Percentiles rank a stretch among this genome's conserved stretches.
These are phyloP conservation scores for Fusarium sterilihyphosum DNA, from an alignment of 2,329 filamentous ascomycete species.

Conservation along the genomic window DNA sequence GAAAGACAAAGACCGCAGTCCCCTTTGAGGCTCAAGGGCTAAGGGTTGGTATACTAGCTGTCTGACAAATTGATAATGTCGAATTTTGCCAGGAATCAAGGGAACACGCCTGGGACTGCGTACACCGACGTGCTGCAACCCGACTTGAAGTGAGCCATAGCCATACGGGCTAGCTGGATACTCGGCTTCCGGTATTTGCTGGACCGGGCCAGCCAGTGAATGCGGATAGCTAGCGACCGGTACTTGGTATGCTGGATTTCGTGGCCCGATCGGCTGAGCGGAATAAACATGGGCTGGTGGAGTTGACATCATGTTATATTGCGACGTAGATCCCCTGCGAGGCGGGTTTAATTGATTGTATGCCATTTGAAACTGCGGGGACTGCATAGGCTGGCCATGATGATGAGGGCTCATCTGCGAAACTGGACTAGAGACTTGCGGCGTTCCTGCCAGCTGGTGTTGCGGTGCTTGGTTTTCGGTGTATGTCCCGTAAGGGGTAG, in stretches of 20 bases:
- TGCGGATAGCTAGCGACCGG: not conserved
- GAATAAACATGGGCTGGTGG: slow-evolving; percentile 3
- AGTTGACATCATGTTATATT: not conserved
- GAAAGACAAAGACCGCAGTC: slow-evolving; percentile 59
- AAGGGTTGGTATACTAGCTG: slow-evolving; percentile 61
- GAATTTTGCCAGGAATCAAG: slow-evolving; percentile 39
- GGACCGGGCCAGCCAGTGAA: not conserved
- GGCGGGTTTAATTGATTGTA: slow-evolving; percentile 1
- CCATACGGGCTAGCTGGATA: slow-evolving; percentile 56
- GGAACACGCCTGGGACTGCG: slow-evolving; percentile 60
- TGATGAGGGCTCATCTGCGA: not conserved
- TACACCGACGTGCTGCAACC: slow-evolving; percentile 58
- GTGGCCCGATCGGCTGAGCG: not conserved
- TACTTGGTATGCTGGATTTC: not conserved
- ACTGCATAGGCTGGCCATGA: slow-evolving; percentile 9
- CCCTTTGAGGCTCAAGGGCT: slow-evolving; percentile 47
- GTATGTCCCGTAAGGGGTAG: not conserved
- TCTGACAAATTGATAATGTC: slow-evolving; percentile 68
- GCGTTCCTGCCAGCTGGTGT: slow-evolving; percentile 7
- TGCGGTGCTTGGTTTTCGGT: not conserved
- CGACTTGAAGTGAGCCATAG: slow-evolving; percentile 52
- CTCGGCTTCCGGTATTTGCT: slow-evolving; percentile 45
- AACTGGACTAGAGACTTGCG: not conserved
- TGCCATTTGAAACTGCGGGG: slow-evolving; percentile 10
- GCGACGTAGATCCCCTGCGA: slow-evolving; percentile 1